These are phyloP conservation scores for Talaromyces sp. DNA, from an alignment of 2,329 filamentous ascomycete genomes.

Conservation along the genomic window DNA sequence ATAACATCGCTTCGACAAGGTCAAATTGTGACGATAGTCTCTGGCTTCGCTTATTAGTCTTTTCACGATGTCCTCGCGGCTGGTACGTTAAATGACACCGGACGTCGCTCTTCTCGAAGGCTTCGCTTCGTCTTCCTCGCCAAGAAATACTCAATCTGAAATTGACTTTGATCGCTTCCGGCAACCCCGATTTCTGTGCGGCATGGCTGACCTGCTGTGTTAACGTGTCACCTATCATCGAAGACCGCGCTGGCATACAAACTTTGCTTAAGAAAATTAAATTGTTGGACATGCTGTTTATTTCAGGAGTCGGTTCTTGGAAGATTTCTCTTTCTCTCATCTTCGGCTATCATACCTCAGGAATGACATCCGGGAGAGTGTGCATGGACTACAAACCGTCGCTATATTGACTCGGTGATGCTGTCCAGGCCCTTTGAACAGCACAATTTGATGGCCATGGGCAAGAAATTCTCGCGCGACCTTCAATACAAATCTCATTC, in stretches of 20 bases:
- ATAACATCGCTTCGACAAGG: neutral
- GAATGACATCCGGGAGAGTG: neutral
- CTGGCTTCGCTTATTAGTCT: no score
- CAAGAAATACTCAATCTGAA: neutral
- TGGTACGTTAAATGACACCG: neutral
- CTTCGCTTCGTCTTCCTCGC: neutral
- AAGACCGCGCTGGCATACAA: neutral
- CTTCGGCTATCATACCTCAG: neutral
- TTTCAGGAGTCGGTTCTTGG: neutral
- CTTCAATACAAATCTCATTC: no score
- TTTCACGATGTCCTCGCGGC: no score
- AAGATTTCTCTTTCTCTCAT: neutral
- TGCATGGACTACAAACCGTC: no score
- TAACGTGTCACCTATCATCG: neutral
- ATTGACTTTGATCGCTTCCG: neutral
- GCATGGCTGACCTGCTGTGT: neutral
- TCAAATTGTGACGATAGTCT: no score
- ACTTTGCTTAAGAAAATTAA: no score
- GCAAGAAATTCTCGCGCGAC: no score
- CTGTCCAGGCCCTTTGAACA: no score
- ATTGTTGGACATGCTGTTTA: no score
- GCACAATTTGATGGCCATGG: neutral
- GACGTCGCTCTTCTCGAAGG: neutral
- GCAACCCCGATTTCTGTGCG: neutral
- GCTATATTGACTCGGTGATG: neutral